Conservation (phyloP, 169 alveolate genomes). For the Cryptosporidium ryanae region DNA sequence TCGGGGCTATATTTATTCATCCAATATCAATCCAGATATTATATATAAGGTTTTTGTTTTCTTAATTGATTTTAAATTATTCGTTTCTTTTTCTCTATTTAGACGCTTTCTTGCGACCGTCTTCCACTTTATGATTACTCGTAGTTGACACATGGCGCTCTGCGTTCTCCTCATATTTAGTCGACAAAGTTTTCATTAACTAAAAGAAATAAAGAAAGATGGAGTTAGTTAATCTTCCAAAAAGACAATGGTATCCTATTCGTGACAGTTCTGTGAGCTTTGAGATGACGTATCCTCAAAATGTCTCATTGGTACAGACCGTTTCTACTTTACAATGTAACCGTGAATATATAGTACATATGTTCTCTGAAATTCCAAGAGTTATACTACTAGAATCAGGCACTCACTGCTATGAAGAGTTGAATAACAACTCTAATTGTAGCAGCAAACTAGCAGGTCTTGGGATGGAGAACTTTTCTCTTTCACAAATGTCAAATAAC, state of each 20-base stretch:
- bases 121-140: too few relatives aligned
- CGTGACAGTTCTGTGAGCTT: slow-evolving; percentile 10
- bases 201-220: slow-evolving; percentile 23
- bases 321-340: slow-evolving; percentile 50
- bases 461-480: slow-evolving; percentile 54
- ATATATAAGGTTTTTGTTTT: too few relatives aligned
- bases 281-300: slow-evolving; percentile 32
- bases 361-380: slow-evolving; percentile 68
- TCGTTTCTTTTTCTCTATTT: background rate
- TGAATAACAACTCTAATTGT: slow-evolving; percentile 49
- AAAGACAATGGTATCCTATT: slow-evolving; percentile 32
- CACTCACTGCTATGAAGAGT: slow-evolving; percentile 24
- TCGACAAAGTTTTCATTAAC: background rate
- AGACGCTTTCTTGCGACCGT: slow-evolving; percentile 98
- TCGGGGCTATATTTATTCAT: too few relatives aligned
- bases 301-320: slow-evolving; percentile 25
- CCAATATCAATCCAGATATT: too few relatives aligned
- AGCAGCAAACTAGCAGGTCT: slow-evolving; percentile 59
- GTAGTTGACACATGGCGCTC: too few relatives aligned
- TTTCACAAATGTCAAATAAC: slow-evolving; percentile 39
- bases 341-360: slow-evolving; percentile 60
- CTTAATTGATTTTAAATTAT: too few relatives aligned
- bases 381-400: slow-evolving; percentile 59
- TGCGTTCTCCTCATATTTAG: background rate
- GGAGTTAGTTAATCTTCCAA: slow-evolving; percentile 21